Conservation (phyloP, 305 asterid species). For the Fraxinus dipetala region DNA sequence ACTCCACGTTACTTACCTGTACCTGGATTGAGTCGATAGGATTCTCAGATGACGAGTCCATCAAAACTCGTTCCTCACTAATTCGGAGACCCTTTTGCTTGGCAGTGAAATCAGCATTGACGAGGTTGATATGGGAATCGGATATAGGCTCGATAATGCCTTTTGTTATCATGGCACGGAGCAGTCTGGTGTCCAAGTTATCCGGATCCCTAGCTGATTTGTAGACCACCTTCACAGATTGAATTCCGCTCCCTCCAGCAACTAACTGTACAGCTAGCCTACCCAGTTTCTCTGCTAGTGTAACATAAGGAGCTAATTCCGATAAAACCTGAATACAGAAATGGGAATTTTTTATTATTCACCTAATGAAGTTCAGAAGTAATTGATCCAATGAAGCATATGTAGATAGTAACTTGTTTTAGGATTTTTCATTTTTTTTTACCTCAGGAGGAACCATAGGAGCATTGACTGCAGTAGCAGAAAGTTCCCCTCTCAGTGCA, state of each 20-base stretch:
- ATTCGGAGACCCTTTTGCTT: constrained; percentile 87
- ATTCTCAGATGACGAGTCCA: constrained; percentile 56
- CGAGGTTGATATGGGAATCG: constrained; percentile 66
- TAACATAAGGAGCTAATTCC: constrained; percentile 79
- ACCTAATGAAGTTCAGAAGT: background rate
- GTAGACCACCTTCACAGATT: constrained; percentile 73
- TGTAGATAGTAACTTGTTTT: background rate
- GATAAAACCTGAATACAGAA: constrained; percentile 58
- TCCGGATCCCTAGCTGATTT: constrained; percentile 72
- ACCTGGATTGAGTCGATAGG: constrained; percentile 76
- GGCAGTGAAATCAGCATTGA: constrained; percentile 89
- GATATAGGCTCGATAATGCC: constrained; percentile 93
- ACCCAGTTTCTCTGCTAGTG: constrained; percentile 87
- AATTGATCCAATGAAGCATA: constrained; percentile 10
- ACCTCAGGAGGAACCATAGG: constrained; percentile 99
- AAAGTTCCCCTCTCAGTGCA: constrained; percentile 84
- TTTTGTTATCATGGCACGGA: constrained; percentile 90
- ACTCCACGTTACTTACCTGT: constrained; percentile 58
- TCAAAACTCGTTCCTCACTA: constrained; percentile 63
- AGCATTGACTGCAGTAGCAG: constrained; percentile 97
- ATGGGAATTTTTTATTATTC: constrained; percentile 2
- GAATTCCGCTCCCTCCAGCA: constrained; percentile 86
- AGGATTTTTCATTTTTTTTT: background rate
- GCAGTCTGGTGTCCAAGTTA: constrained; percentile 86
- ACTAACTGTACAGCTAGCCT: constrained; percentile 79